Evolutionary conservation across 192 early-diverging fungal species (phyloP), one percentile per base, ranked within the genome.

Genomic region (Allomyces arbusculus): DNA sequence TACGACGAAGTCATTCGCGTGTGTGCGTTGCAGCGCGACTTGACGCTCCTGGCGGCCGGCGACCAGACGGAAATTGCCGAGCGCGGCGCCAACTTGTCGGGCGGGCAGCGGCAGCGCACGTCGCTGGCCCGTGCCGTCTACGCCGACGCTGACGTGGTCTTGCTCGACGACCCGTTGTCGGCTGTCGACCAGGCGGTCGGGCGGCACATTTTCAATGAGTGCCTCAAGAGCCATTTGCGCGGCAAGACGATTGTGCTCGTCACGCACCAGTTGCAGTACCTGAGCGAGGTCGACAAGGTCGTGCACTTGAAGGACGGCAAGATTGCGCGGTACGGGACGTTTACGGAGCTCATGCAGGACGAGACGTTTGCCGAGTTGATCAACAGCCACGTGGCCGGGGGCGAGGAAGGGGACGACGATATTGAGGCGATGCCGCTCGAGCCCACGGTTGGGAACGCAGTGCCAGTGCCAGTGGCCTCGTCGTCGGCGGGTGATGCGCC

Each of bases 51-150:
- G 70, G 71, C 81, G 23, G 74, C 76, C n/a, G 79, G 80, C 65
- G 87, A 88, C 63, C 64, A 77, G 67, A 89, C 88, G 0, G 82
- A 87, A 55, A 83, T 87, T 70, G 86, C 83, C 61, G 83, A 86
- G 33, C 73, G 77, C 10, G 83, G 87, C 63, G 83, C 81, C 61
- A 89, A 86, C 66, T 77, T 91, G 63, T 86, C 84, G 67, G 80
- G 86, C 23, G 88, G 87, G 0, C 88, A 90, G 71, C 66, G 77
- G 11, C 83, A 85, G 33, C 83, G 87, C 16, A 75, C 89, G 22
- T 78, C 77, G 25, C 68, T 85, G 66, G 84, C 86, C 0, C 72
- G 86, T 10, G 78, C 81, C 10, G 63, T 63, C 16, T 63, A 63
- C 40, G 63, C 63, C 16, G 7, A 7, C 25, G n/a, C 12, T 3